phyloP scores from a whole-genome alignment of 2,329 filamentous ascomycete species.

The Arthroderma sp. region DNA sequence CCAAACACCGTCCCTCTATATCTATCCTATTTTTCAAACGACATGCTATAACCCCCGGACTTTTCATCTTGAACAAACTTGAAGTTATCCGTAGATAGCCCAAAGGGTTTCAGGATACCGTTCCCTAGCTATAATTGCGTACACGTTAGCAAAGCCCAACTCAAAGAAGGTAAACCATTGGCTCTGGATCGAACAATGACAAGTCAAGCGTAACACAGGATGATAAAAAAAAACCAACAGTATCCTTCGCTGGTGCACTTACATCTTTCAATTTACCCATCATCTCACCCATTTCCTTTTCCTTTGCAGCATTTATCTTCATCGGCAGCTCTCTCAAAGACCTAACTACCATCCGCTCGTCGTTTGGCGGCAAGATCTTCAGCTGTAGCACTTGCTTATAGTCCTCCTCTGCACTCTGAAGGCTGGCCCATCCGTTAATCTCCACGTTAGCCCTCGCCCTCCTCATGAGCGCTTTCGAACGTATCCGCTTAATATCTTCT shows the following conservation, averaged over 20 bases:
- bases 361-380: conserved; percentile 49
- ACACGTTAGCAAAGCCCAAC: conserved; percentile 8
- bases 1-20: too few relatives aligned
- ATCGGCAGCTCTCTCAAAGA: conserved; percentile 55
- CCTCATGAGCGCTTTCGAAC: conserved; percentile 69
- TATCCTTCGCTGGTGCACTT: conserved; percentile 19
- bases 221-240: not conserved
- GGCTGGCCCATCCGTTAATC: conserved; percentile 62
- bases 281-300: conserved; percentile 88
- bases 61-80: conserved; percentile 84
- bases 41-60: conserved; percentile 87
- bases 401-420: conserved; percentile 67
- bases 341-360: conserved; percentile 52
- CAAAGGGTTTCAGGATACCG: conserved; percentile 82
- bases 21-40: conserved; percentile 41
- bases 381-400: conserved; percentile 55
- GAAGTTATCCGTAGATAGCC: conserved; percentile 86
- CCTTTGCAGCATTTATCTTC: conserved; percentile 62
- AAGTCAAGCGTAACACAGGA: too few relatives aligned
- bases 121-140: conserved; percentile 54
- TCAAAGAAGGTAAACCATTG: not conserved
- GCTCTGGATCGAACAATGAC: not conserved
- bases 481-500: conserved; percentile 61
- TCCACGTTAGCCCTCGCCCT: conserved; percentile 61
- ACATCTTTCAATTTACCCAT: conserved; percentile 87